phyloP scores from a whole-genome alignment of 2,329 filamentous ascomycete species.

The Diaporthe humulicola region DNA sequence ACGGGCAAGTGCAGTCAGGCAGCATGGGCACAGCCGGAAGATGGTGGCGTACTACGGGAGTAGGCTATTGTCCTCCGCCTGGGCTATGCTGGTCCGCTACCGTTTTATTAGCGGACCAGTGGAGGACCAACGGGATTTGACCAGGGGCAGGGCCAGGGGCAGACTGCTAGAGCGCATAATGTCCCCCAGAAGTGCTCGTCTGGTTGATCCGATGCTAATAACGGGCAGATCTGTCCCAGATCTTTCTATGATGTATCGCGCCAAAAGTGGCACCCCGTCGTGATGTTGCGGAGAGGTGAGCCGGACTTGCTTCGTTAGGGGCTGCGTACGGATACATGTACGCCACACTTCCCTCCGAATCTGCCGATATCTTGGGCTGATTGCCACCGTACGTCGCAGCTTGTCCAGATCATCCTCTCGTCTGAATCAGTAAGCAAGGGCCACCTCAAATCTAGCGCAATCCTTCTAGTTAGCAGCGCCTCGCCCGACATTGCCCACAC shows the following conservation, averaged over 20 bases:
- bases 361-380: neutral
- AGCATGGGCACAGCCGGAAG: neutral
- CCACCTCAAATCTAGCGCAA: slow-evolving; percentile 8
- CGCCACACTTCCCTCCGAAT: slow-evolving; percentile 15
- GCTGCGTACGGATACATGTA: slow-evolving; percentile 18
- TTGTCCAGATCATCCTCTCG: neutral
- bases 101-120: slow-evolving; percentile 16
- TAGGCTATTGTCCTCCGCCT: slow-evolving; percentile 2
- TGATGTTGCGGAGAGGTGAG: slow-evolving; percentile 14
- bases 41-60: slow-evolving; percentile 1
- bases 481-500: slow-evolving; percentile 1
- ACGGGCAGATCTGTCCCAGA: slow-evolving; percentile 26
- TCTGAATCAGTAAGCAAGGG: slow-evolving; percentile 8
- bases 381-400: slow-evolving; percentile 10
- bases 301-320: slow-evolving; percentile 8
- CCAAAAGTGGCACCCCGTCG: slow-evolving; percentile 23
- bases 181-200: slow-evolving; percentile 22
- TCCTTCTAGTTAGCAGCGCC: neutral
- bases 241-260: slow-evolving; percentile 3
- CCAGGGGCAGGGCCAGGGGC: slow-evolving; percentile 11
- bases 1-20: neutral
- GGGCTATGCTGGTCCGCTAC: slow-evolving; percentile 15
- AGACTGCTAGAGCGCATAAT: slow-evolving; percentile 18
- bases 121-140: slow-evolving; percentile 4
- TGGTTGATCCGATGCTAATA: slow-evolving; percentile 24